Base-by-base conservation (phyloP, 108 stramenopile species). In the Cyclostephanos tholiformis region DNA sequence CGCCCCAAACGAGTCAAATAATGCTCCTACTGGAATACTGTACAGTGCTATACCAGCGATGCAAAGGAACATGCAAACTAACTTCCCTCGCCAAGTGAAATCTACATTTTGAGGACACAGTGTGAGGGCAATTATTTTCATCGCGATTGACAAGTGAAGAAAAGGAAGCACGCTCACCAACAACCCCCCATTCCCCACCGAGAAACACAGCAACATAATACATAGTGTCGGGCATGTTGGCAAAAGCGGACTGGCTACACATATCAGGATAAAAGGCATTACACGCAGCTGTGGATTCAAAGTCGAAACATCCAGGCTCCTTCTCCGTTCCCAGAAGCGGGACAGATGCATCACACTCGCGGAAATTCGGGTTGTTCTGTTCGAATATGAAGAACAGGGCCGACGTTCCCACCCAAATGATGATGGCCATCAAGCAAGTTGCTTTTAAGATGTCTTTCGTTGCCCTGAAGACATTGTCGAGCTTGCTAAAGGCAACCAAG, bases 101-200 rank as follows among this genome's bases (percentile, higher is more conserved):
- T 97, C 96, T 77, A 36, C 56, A 9, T 10, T 0, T 17, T 11
- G 32, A 58, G 12, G 13, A 6, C 17, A n/a, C 26, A 35, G 44
- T 39, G 25, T 64, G 27, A n/a, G 38, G 20, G 44, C n/a, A n/a
- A 43, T 41, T 20, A 16, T 46, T 1, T 35, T 17, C 14, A 13
- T 26, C 14, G 38, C 30, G 41, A 26, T 27, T 12, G 14, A 23
- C 8, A 48, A 38, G 26, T 46, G 22, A 29, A 2, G 13, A 17
- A 43, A 25, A 17, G 27, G 26, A 14, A 59, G 19, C 41, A 11
- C 53, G 55, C 76, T 69, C 29, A 77, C 76, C 76, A n/a, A 95
- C 86, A 30, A 95, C 67, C 12, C 92, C 92, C 96, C 96, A 97
- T 74, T 97, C 96, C 12, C 96, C 96, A 53, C 88, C 93, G 46